These are phyloP conservation scores for Eucalyptus brandiana DNA, from an alignment of 345 rosid genomes.

Conservation along the genomic window DNA sequence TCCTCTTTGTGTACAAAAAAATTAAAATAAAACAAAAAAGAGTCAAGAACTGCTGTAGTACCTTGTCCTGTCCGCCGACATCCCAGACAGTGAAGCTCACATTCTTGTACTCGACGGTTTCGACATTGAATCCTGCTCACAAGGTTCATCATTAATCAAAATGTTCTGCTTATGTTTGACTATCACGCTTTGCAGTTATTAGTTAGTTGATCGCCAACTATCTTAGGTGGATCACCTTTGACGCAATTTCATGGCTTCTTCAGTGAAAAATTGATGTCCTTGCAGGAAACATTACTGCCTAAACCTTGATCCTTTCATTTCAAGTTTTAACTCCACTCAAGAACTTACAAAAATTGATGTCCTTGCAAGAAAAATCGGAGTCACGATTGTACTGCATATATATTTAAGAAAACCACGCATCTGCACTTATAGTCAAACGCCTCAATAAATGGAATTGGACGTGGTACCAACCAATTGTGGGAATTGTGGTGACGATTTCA, in stretches of 20 bases:
- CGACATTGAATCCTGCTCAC: slow-evolving; percentile 46
- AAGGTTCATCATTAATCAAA: not conserved
- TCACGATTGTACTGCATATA: not conserved
- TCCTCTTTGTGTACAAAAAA: not conserved
- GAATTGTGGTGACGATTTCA: slow-evolving; percentile 62
- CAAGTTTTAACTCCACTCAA: not conserved
- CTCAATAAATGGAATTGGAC: not conserved
- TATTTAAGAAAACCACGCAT: not conserved
- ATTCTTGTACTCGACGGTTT: slow-evolving; percentile 61
- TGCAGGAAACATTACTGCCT: not conserved
- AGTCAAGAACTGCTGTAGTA: not conserved
- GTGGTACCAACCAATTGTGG: slow-evolving; percentile 44
- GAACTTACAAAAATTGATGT: not conserved
- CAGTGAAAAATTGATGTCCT: not conserved
- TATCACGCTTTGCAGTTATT: not conserved
- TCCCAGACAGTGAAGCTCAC: slow-evolving; percentile 73
- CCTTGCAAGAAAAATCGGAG: not conserved
- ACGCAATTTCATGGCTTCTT: not conserved
- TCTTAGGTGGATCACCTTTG: not conserved
- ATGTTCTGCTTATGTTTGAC: not conserved
- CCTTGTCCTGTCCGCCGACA: slow-evolving; percentile 69
- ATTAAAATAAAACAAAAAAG: not conserved
- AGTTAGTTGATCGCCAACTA: not conserved
- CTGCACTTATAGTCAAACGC: not conserved
- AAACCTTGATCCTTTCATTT: not conserved